Base-by-base conservation (phyloP, 2,329 filamentous ascomycete species). In the Aspergillus chevalieri region DNA sequence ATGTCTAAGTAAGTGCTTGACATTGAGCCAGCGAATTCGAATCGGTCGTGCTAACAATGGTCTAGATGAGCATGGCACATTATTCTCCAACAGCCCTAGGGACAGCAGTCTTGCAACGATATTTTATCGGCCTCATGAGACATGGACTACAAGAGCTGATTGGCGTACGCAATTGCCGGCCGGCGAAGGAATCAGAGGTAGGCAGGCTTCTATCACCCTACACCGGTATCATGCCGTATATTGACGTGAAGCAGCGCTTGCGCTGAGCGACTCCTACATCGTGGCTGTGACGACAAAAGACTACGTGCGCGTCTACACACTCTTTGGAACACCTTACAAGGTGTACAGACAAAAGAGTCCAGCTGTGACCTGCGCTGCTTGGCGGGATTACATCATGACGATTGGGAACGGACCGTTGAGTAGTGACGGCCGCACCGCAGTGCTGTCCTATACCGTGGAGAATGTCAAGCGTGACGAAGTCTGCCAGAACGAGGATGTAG, bases 91-190 rank as follows among this genome's bases (percentile, higher is more conserved):
- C 52, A 87, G 85, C 19, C 83, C 89, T 1, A 78, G 76, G 7
- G 79, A 82, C 28, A 76, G 74, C 6, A 81, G 84, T 50, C 84
- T 87, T 2, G 88, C 92, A 3, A 85, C 84, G 28, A 82, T 98
- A n/a, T 96, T 95, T 70, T 98, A 97, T 69, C 83, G 93, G 6
- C 93, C 94, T 0, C 93, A 98, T 65, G 92, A 98, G 72, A 94
- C 89, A 1, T 98, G 93, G 93, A 96, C 91, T 2, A 81, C 88
- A 45, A 81, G 93, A 46, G 82, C 83, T 17, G 93, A 98, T 69
- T 97, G 92, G 90, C 84, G 89, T 45, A 95, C 87, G 0, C 78
- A 86, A 55, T 72, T 98, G n/a, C 93, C 93, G 0, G 79, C 80
- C 28, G 89, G 89, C n/a, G 93, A 98, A 70, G 80, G 85, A 9